Evolutionary conservation across 768 basidiomycete genomes (phyloP).

Genomic region (Termitomyces sp.): DNA sequence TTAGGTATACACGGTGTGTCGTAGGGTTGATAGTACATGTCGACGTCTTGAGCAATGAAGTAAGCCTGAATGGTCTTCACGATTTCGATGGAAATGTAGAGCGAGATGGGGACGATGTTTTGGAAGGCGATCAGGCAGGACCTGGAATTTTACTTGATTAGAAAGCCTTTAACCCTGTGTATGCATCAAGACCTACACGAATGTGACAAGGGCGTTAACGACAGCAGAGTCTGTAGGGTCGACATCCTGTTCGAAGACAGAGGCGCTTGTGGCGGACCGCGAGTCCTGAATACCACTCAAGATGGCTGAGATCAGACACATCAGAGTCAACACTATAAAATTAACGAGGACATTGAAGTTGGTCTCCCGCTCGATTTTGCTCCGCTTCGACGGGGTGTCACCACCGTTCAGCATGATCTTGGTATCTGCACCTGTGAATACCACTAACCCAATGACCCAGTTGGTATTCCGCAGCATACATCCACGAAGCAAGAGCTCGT

Average conservation of each 20-base stretch:
- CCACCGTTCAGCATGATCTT: slow-evolving; percentile 93
- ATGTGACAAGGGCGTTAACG: slow-evolving; percentile 83
- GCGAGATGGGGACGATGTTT: slow-evolving; percentile 93
- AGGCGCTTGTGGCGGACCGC: slow-evolving; percentile 56
- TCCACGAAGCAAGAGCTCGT: slow-evolving; percentile 89
- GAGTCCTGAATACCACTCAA: slow-evolving; percentile 72
- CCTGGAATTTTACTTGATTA: slow-evolving; percentile 35
- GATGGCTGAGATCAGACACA: slow-evolving; percentile 76
- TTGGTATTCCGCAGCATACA: slow-evolving; percentile 86
- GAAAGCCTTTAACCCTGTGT: background rate
- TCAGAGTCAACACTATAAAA: slow-evolving; percentile 70
- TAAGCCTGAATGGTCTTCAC: slow-evolving; percentile 98
- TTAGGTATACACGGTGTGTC: slow-evolving; percentile 91
- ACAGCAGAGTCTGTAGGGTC: slow-evolving; percentile 57
- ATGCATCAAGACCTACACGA: slow-evolving; percentile 62
- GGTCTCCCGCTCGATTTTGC: slow-evolving; percentile 97
- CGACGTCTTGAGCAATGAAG: slow-evolving; percentile 93
- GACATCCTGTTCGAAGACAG: slow-evolving; percentile 66
- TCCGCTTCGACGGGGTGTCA: slow-evolving; percentile 92
- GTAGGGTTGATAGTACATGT: slow-evolving; percentile 91
- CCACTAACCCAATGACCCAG: slow-evolving; percentile 93
- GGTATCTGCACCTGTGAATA: slow-evolving; percentile 89
- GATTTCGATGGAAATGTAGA: slow-evolving; percentile 97
- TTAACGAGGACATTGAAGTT: slow-evolving; percentile 98
- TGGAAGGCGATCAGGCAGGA: slow-evolving; percentile 95